Base-by-base conservation (phyloP, 768 basidiomycete species). In the Hypholoma fasciculare region DNA sequence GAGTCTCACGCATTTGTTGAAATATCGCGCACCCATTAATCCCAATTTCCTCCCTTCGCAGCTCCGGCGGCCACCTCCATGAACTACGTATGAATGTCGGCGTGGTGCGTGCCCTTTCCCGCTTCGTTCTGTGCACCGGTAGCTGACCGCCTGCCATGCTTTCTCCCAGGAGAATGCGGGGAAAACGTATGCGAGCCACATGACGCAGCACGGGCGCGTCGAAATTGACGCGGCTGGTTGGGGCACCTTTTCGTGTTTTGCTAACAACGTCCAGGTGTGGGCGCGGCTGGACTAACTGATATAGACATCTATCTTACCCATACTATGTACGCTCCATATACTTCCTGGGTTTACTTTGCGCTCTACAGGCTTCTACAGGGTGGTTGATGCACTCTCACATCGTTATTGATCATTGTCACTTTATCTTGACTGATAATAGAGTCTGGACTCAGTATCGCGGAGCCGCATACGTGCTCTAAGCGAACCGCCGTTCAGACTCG, bases 61-160 rank as follows among this genome's bases (percentile, higher is more conserved):
- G 77, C 53, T 69, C 75, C 23, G 61, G 72, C 56, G 60, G 64
- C 58, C 71, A 70, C 48, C 59, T 74, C 44, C 78, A 82, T 57
- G 76, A 72, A 54, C 72, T 88, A 56, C 82, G 83, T 60, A 90
- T 91, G 88, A 81, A 84, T 61, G 82, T 90, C 62, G 86, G 87
- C 47, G 65, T 65, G 54, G 89, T 89, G 50, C 67, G 86, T 77
- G 40, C 27, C 56, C 48, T 1, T 49, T 30, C 11, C 12, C 8
- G 26, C 17, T 14, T 4, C 9, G 19, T 43, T 26, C 19, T 42
- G 9, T 19, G 13, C 6, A 3, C 11, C 16, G 3, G 4, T 23
- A 26, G 23, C 23, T 26, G 27, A 16, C 23, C n/a, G 26, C 27
- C 8, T 30, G 23, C 9, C 34, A 30, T 17, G 49, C 19, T 50